phyloP scores from a whole-genome alignment of 768 basidiomycete species.

The Suillus alpinus region DNA sequence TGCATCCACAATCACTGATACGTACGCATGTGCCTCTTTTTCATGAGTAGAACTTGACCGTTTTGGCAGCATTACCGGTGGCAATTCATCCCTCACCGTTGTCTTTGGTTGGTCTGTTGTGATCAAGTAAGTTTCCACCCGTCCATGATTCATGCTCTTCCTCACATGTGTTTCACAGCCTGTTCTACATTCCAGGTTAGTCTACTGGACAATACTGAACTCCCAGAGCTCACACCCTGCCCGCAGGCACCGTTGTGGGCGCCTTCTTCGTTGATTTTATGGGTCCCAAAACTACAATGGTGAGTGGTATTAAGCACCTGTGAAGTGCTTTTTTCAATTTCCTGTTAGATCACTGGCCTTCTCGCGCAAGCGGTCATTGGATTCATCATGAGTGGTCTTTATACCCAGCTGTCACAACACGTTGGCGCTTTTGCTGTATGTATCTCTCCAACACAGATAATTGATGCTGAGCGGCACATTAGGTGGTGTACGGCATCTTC shows the following conservation, averaged over 20 bases:
- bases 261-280: slow-evolving; percentile 75
- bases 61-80: slow-evolving; percentile 54
- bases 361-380: slow-evolving; percentile 69
- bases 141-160: slow-evolving; percentile 35
- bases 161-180: slow-evolving; percentile 28
- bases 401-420: slow-evolving; percentile 55
- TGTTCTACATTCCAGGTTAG: slow-evolving; percentile 65
- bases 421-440: slow-evolving; percentile 75
- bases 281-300: slow-evolving; percentile 77
- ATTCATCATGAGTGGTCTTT: slow-evolving; percentile 88
- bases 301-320: slow-evolving; percentile 21
- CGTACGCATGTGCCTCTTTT: slow-evolving; percentile 36
- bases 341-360: slow-evolving; percentile 59
- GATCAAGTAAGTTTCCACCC: slow-evolving; percentile 57
- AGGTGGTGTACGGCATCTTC: slow-evolving; percentile 91
- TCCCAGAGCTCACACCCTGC: slow-evolving; percentile 7
- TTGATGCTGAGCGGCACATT: slow-evolving; percentile 1
- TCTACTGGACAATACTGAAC: not conserved
- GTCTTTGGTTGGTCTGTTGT: slow-evolving; percentile 85
- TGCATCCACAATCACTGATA: slow-evolving; percentile 70
- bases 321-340: not conserved
- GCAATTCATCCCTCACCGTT: slow-evolving; percentile 46
- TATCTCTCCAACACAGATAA: slow-evolving; percentile 1
- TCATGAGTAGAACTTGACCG: not conserved
- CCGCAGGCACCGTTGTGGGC: slow-evolving; percentile 57